Conservation (phyloP, 495 filamentous ascomycete species). For the Aspergillus sclerotiicarbonarius region DNA sequence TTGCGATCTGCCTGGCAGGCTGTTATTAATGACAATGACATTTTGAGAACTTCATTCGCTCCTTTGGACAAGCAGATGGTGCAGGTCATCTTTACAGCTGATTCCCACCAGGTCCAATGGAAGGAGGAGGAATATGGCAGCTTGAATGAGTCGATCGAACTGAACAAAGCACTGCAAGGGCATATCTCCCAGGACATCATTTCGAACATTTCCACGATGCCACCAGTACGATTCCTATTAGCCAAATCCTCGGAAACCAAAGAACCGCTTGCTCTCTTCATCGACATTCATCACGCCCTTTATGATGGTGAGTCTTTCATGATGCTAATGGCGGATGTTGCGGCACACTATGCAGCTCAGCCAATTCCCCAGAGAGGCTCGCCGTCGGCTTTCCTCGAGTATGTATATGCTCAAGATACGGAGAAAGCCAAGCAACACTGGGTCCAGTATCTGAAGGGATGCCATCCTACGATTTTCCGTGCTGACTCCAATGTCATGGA, state of each 20-base stretch:
- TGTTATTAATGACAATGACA: slow-evolving; percentile 53
- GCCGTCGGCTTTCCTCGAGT: slow-evolving; percentile 37
- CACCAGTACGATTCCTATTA: slow-evolving; percentile 29
- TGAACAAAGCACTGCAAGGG: slow-evolving; percentile 7
- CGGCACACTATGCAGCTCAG: slow-evolving; percentile 30
- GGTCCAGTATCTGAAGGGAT: slow-evolving; percentile 52
- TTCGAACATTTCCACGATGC: slow-evolving; percentile 18
- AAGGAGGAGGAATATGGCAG: slow-evolving; percentile 15
- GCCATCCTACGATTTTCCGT: slow-evolving; percentile 32
- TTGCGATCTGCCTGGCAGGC: slow-evolving; percentile 56
- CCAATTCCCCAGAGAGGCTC: slow-evolving; percentile 19
- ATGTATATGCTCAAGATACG: slow-evolving; percentile 46
- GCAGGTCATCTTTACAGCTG: slow-evolving; percentile 56
- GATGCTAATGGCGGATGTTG: slow-evolving; percentile 60
- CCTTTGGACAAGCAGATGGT: slow-evolving; percentile 54
- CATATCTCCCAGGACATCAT: slow-evolving; percentile 26
- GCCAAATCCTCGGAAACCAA: slow-evolving; percentile 14
- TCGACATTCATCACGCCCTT: slow-evolving; percentile 62
- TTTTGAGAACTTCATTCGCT: slow-evolving; percentile 69
- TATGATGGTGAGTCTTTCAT: slow-evolving; percentile 83
- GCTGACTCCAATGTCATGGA: slow-evolving; percentile 6
- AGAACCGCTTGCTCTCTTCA: slow-evolving; percentile 20
- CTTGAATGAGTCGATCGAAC: slow-evolving; percentile 15
- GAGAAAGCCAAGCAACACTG: slow-evolving; percentile 64
- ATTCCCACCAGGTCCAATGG: slow-evolving; percentile 19